Evolutionary conservation across 352 stramenopile species (phyloP), one percentile per base, ranked within the genome.

Genomic region (Phytophthora pisi): DNA sequence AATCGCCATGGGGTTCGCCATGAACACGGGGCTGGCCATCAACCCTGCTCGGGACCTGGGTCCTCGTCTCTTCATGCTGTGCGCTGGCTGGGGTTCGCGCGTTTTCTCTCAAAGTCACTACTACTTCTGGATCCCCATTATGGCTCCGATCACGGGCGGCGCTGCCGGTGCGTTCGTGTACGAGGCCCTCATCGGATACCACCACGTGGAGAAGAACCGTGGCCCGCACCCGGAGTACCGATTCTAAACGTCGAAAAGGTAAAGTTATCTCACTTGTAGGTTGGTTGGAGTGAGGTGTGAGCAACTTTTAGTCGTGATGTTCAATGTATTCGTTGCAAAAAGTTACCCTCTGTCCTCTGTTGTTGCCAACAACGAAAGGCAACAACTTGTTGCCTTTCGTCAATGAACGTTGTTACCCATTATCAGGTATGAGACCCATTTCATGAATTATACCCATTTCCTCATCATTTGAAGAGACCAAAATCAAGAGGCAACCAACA

Each of bases 61-160:
- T 6, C 63, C 76, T 52, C 72, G 78, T 18, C 30, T 87, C 45
- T 75, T 88, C 47, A 72, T 78, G 34, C 18, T 57, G 43, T 51
- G 72, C 16, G 79, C 77, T 56, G 79, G 79, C 56, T 86, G 75
- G 72, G 79, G 77, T 31, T 73, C 65, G 24, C 61, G 68, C 42
- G 74, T 83, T 20, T 86, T 88, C 69, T 72, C 71, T 16, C 20
- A 69, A 3, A 66, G 66, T 42, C 59, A 83, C 57, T 61, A 77
- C 63, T 88, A 88, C 75, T 88, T 84, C 51, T 88, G 77, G 79
- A 54, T 88, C 3, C 79, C 79, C 13, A 68, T 88, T 24, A 72
- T 88, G 11, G 79, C 59, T 9, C 79, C 79, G 43, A 61, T 81
- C 38, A 30, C 78, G 2, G 79, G 79, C 24, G 78, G 75, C 15